A percentile compares a stretch with the other conserved stretches of the same genome.
These are phyloP conservation scores for Candida nitratophila DNA, from an alignment of 805 yeast species.

Conservation along the genomic window DNA sequence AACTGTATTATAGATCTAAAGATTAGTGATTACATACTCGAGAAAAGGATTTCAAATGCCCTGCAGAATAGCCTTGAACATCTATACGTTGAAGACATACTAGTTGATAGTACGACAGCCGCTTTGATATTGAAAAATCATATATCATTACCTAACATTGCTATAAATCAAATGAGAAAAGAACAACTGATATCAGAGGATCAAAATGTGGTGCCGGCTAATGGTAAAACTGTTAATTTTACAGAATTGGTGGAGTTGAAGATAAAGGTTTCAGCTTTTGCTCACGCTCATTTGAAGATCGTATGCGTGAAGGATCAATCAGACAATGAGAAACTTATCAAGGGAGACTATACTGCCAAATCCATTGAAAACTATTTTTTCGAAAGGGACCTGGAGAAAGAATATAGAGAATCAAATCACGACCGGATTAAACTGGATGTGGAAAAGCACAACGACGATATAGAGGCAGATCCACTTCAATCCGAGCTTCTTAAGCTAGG, in stretches of 20 bases:
- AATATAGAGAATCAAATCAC: too few species aligned
- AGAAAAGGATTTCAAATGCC: constrained; percentile 11
- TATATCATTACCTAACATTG: constrained; percentile 8
- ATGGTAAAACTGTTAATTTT: background rate
- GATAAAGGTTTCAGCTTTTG: background rate
- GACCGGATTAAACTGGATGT: too few species aligned
- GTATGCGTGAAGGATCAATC: too few species aligned
- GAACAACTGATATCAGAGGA: too few species aligned
- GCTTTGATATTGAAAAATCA: constrained; percentile 6
- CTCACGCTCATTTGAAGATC: background rate
- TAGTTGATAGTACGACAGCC: constrained; percentile 11
- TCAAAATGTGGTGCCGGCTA: too few species aligned
- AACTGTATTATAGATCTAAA: constrained; percentile 22
- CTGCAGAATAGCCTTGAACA: constrained; percentile 25
- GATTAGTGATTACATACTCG: constrained; percentile 14
- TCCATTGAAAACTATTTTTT: background rate
- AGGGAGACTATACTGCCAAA: background rate
- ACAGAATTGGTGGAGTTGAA: background rate
- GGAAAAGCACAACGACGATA: background rate
- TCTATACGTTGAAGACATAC: constrained; percentile 12
- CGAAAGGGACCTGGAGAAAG: too few species aligned
- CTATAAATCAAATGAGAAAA: constrained; percentile 4
- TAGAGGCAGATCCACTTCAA: constrained; percentile 20
- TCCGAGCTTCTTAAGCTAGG: constrained; percentile 17
- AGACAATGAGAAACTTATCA: background rate